Base-by-base conservation (phyloP, 169 alveolate species). In the Plasmodium coatneyi region DNA sequence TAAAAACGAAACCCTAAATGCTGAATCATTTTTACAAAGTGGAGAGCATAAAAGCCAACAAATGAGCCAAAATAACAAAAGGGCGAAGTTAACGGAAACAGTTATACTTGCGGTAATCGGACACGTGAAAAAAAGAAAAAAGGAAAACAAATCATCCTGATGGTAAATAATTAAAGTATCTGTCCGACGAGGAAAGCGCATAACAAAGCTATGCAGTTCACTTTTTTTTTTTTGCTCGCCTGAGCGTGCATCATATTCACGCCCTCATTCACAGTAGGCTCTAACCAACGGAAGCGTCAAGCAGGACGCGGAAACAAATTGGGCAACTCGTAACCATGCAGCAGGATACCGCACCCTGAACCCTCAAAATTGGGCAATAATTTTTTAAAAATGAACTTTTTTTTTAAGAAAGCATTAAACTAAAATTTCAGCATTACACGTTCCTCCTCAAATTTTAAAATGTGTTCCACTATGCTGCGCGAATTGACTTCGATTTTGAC, bases 1-100 rank as follows among this genome's bases (percentile, higher is more conserved):
- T 83, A 34, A 39, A 52, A 87, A 36, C 25, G 5, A 3, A 74
- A 19, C 71, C 70, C 46, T 49, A 87, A 46, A 71, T 79, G 80
- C 80, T 78, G 36, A 87, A 87, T 87, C 78, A 41, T 89, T 89
- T 72, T 79, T 79, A 5, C 46, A 70, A 72, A 30, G 76, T 71
- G 19, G 54, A 43, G 41, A 28, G n/a, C 32, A 56, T 22, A 66
- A 60, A 70, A 41, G 71, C 71, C 60, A 66, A 84, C 52, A 71
- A 84, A 46, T 25, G 16, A 84, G 22, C 22, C 49, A 72, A 54
- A 6, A 28, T 4, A 66, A 4, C 76, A 19, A 66, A 66, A 19
- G 0, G 30, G 7, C 36, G 16, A 14, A 60, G 34, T 60, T 25
- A 19, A 60, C 76, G n/a, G 76, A 60, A 60, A 60, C 76, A 60